A percentile compares a stretch with the other conserved stretches of the same genome.
phyloP scores from a whole-genome alignment of 169 alveolate species.

The Plasmodium vinckei region DNA sequence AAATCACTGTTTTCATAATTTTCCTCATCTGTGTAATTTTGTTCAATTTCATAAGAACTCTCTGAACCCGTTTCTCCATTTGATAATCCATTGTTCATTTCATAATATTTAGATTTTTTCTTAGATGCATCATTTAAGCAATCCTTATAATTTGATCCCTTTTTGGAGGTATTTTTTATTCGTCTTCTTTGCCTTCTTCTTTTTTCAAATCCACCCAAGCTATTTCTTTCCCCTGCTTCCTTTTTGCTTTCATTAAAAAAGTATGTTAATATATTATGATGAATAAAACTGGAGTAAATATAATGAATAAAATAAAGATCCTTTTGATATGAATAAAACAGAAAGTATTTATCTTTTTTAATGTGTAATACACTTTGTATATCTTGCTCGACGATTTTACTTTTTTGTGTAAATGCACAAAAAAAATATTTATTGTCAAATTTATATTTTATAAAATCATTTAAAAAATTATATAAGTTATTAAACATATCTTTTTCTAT shows the following conservation, averaged over 20 bases:
- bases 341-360: constrained; percentile 29
- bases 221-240: not conserved
- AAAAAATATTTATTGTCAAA: constrained; percentile 34
- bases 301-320: constrained; percentile 34
- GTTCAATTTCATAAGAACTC: not conserved
- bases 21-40: not conserved
- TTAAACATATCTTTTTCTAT: constrained; percentile 31
- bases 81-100: not conserved
- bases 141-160: not conserved
- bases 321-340: constrained; percentile 21
- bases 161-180: not conserved
- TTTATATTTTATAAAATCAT: constrained; percentile 23
- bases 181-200: not conserved
- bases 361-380: constrained; percentile 18
- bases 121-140: not conserved
- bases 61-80: not conserved
- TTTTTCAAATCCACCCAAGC: constrained; percentile 9
- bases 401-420: constrained; percentile 1
- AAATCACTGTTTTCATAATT: not conserved
- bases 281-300: constrained; percentile 44
- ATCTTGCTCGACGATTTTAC: constrained; percentile 12
- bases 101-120: not conserved
- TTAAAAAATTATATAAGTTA: constrained; percentile 21
- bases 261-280: constrained; percentile 39
- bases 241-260: constrained; percentile 18